Base-by-base conservation (phyloP, 257 asterid species). In the Eustoma russellianum region DNA sequence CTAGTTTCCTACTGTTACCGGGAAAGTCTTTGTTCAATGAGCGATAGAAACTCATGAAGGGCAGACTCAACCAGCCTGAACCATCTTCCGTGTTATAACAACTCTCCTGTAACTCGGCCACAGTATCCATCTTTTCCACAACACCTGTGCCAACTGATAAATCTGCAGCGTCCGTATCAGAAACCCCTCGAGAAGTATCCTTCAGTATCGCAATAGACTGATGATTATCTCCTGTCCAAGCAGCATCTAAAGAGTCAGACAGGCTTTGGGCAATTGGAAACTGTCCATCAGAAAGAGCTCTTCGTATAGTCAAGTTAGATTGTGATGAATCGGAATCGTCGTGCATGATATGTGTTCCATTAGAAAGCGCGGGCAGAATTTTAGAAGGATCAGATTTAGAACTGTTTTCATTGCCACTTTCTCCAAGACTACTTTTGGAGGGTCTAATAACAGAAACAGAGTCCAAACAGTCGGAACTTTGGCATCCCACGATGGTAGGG, bases 171-270 rank as follows among this genome's bases (percentile, higher is more conserved):
- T 68, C 68, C 53, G 75, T 67, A 57, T 76, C 88, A 33, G 68
- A 51, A 58, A 62, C 44, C 53, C 18, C 48, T 48, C 30, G 61
- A 67, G 63, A 56, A 45, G 35, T 62, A 56, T 79, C 79, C 71
- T 74, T 52, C 3, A 72, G 56, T 55, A 67, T 56, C 47, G 64
- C 74, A 18, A 19, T 30, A 61, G 52, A 54, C 13, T 85, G 68
- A 33, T 63, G 63, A 63, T 66, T 81, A 81, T 84, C 83, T 38
- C 98, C 93, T 11, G 86, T 87, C 98, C 96, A 91, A 7, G 89
- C 94, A 40, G 95, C 95, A 78, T 91, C 93, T 50, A 84, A 84
- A 52, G 95, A 79, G 58, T 80, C 83, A 19, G 94, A 79, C 77
- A 91, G 70, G 72, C 80, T 77, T 41, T 63, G 54, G 24, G 66